Evolutionary conservation across 768 basidiomycete genomes (phyloP), one percentile per base, ranked within the genome.

Genomic region (Boletus bicolor): DNA sequence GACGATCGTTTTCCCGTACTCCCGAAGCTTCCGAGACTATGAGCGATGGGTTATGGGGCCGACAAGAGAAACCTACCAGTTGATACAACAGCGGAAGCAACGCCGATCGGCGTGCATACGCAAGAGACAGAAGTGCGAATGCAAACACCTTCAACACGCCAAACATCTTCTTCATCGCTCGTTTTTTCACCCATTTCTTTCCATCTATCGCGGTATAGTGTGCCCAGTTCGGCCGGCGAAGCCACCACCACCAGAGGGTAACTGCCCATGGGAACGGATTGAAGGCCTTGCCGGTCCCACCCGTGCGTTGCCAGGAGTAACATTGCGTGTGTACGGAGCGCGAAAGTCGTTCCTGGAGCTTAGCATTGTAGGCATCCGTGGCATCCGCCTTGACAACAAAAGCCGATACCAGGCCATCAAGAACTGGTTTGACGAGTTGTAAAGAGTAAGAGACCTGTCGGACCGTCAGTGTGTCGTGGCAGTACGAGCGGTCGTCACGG

Each of bases 291-390:
- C 78, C 78, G 7, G 51, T 67, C 7, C 72, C 67, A 8, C 68
- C 69, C 1, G 63, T 64, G 2, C 74, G 73, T 57, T 78, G 76
- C 76, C 77, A 80, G 12, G 78, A 77, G 19, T 58, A 48, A 56
- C 76, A 79, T 9, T 68, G 60, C 35, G 64, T 38, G 19, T 69
- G 70, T 45, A 63, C 59, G 8, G 58, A 59, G 14, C 39, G 60
- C 35, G 64, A 58, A 6, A 69, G 6, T 5, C 58, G 47, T 44
- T 44, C 49, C 47, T 68, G 63, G 24, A 68, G 39, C 15, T 51
- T 57, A 32, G 42, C 57, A 21, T 74, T 73, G 53, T 69, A 68
- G 10, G 58, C 58, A 44, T 71, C 64, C 46, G 69, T 68, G 21
- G 54, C 63, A 4, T 63, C 63, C 9, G 45, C 52, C 49, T 53